Evolutionary conservation across 441 rosid species (phyloP), one percentile per base, ranked within the genome.

Genomic region (Breynia disticha): DNA sequence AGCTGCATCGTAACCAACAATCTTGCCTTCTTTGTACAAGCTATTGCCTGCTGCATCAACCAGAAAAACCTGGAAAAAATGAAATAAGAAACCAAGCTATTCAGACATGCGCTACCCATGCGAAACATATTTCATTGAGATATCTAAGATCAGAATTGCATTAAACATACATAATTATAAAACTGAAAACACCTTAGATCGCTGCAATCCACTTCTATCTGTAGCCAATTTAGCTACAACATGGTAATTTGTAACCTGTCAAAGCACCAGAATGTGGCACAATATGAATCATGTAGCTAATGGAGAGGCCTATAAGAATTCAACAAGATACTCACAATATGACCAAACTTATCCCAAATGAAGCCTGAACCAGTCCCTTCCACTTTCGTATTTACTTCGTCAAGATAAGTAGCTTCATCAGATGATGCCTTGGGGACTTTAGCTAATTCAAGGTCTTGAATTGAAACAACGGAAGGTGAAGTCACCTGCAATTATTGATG

Each of bases 341-440:
- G 98, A 60, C 98, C 98, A 70, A 81, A 74, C 62, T 75, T 82
- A 65, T 90, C 98, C 98, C 98, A 90, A 44, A 90, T 69, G 70
- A 90, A 90, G 60, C 96, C 95, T 0, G 95, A 90, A 53, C 98
- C 96, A 4, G 86, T 83, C 56, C 96, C 98, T 82, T 85, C 78
- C 46, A 87, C 72, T 74, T 79, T 85, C n/a, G 61, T 80, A 63
- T 72, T 73, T 55, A 75, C 89, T 37, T 78, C 82, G 32, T 64
- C 91, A 37, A 14, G 19, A 43, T 45, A 19, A 22, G 45, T 15
- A 42, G 42, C 64, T 62, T 64, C 71, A 58, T 37, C 50, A 16
- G 67, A 64, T 49, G 78, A 47, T 50, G 46, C 67, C 68, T 68
- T 68, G 49, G 69, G 69, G 52, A 48, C 68, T 62, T 75, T 81